A percentile compares a stretch with the other conserved stretches of the same genome.
Evolutionary conservation across 345 rosid species (phyloP).

Genomic region (Geranium rotundifolium): DNA sequence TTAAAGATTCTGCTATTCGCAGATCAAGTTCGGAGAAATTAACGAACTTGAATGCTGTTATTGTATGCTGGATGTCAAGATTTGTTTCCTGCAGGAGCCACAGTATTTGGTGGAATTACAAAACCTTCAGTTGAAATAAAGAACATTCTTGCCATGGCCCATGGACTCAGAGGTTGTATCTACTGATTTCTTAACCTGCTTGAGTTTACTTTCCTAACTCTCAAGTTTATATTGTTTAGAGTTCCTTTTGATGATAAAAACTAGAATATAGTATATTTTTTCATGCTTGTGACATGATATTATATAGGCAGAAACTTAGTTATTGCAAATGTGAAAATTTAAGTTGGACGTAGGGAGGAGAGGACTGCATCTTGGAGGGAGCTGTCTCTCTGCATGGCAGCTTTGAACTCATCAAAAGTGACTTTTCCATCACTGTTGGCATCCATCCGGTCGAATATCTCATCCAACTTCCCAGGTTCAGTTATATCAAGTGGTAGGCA

Average conservation of each 20-base stretch:
- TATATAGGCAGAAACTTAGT: neutral
- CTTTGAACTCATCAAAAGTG: slow-evolving; percentile 61
- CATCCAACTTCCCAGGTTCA: slow-evolving; percentile 55
- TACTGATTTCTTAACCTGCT: neutral
- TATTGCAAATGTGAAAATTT: slow-evolving; percentile 8
- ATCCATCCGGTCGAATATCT: slow-evolving; percentile 55
- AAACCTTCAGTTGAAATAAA: too few relatives aligned
- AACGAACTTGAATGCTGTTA: too few relatives aligned
- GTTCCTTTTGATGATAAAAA: neutral
- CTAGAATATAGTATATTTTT: neutral
- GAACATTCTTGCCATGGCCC: neutral
- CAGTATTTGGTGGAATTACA: neutral
- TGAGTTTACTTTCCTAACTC: too few relatives aligned
- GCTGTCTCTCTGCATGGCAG: slow-evolving; percentile 60
- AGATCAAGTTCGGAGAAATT: too few relatives aligned
- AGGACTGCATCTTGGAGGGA: slow-evolving; percentile 53
- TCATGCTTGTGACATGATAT: neutral
- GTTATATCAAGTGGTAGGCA: slow-evolving; percentile 51
- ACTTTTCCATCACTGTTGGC: slow-evolving; percentile 59
- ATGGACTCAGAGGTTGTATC: neutral
- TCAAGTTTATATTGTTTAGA: neutral
- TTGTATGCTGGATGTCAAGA: neutral
- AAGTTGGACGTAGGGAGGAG: slow-evolving; percentile 45
- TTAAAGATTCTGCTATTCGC: too few relatives aligned
- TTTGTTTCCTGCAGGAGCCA: neutral